Conservation (phyloP, 352 stramenopile species). For the Pythium periplocum region DNA sequence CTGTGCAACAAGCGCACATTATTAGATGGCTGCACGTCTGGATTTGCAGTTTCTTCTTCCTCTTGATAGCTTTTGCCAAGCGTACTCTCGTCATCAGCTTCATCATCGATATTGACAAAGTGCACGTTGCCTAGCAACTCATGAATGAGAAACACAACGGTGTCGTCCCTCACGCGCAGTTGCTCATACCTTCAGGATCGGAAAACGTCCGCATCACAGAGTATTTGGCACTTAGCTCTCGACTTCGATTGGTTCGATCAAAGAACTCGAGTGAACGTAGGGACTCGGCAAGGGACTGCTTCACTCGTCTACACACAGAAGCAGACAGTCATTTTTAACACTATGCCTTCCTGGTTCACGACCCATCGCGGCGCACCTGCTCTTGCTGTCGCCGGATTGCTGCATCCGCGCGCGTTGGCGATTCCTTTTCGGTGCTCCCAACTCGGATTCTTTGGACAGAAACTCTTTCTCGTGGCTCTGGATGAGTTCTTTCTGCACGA, state of each 20-base stretch:
- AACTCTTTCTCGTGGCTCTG: conserved; percentile 30
- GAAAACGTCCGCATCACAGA: conserved; percentile 51
- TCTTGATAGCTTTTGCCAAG: background rate
- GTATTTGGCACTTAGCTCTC: conserved; percentile 52
- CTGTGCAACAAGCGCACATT: too few relatives aligned
- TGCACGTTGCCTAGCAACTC: conserved; percentile 47
- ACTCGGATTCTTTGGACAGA: conserved; percentile 29
- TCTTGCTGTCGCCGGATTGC: conserved; percentile 23
- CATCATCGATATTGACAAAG: conserved; percentile 76
- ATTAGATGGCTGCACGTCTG: too few relatives aligned
- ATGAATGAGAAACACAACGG: background rate
- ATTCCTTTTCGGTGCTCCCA: conserved; percentile 36
- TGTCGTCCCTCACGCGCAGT: too few relatives aligned
- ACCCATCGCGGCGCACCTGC: conserved; percentile 19
- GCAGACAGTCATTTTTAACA: conserved; percentile 1
- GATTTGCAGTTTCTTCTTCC: too few relatives aligned
- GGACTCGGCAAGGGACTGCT: conserved; percentile 66
- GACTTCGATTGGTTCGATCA: conserved; percentile 65
- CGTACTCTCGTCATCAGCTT: conserved; percentile 11
- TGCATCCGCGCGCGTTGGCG: conserved; percentile 26
- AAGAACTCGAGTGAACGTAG: conserved; percentile 69
- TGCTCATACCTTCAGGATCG: conserved; percentile 44
- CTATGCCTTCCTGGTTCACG: background rate
- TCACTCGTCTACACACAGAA: conserved; percentile 26
- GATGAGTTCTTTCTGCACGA: conserved; percentile 38